Base-by-base conservation (phyloP, 352 stramenopile genomes). In the Sclerospora graminicola region DNA sequence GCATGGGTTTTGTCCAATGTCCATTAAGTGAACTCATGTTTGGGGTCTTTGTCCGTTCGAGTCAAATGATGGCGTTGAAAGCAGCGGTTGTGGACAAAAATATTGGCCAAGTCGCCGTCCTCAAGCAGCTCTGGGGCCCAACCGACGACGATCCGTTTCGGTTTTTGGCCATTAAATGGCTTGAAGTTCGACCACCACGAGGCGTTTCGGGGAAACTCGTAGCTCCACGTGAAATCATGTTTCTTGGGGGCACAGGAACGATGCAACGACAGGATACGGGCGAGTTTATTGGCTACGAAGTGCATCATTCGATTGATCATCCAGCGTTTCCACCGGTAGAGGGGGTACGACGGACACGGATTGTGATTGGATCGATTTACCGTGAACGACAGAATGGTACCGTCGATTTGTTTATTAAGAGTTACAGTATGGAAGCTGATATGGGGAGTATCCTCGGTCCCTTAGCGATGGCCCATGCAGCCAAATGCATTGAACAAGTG, bases 301-400 rank as follows among this genome's bases (percentile, higher is more conserved):
- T 79, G 41, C 66, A 74, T 20, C 71, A 84, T 49, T 83, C 71
- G 21, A 64, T 87, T 34, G 60, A 69, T 23, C 51, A 66, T 40
- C 57, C 57, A 1, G 46, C 48, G 1, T 65, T 66, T 30, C 51
- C 45, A 4, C 41, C 47, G 3, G 66, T 67, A 7, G 57, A 84
- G 20, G 57, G 52, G 7, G 33, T 66, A 5, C 52, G 53, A 0
- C 57, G 53, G 27, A 66, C 57, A 5, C 57, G 57, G 24, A 54
- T 66, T 36, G 48, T 63, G 24, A 60, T 63, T 34, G 57, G 57
- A 28, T 63, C 52, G 16, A 60, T 63, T 35, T 63, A 66, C 15
- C 48, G 52, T 15, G 38, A 57, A 32, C 37, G 52, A 45, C 39
- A 43, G 23, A 58, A 62, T 19, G 52, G 52, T 44, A 63, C 47